Evolutionary conservation across 495 filamentous ascomycete genomes (phyloP).

Genomic region (Mytilinidion resinicola): DNA sequence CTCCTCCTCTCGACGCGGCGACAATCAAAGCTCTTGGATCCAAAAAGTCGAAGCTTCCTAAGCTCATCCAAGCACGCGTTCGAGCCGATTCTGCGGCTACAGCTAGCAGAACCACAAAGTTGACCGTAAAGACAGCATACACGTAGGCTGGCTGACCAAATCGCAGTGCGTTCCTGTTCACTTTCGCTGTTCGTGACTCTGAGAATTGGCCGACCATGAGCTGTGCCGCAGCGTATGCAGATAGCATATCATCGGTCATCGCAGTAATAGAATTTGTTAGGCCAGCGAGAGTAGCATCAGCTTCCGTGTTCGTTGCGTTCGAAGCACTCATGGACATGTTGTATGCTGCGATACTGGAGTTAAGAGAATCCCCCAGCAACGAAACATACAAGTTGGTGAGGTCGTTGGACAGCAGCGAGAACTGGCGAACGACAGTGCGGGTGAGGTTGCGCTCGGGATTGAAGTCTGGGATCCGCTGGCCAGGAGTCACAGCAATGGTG

Average conservation of each 20-base stretch:
- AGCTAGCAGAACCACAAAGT: slow-evolving; percentile 11
- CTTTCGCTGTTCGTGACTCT: slow-evolving; percentile 1
- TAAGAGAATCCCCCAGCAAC: slow-evolving; percentile 32
- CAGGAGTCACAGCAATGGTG: slow-evolving; percentile 31
- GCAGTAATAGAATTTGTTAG: slow-evolving; percentile 33
- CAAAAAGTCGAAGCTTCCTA: slow-evolving; percentile 18
- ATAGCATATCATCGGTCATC: slow-evolving; percentile 35
- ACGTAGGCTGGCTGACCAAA: slow-evolving; percentile 33
- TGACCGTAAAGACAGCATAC: slow-evolving; percentile 28
- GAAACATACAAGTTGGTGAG: slow-evolving; percentile 35
- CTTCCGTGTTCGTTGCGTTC: slow-evolving; percentile 7
- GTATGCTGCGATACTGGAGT: slow-evolving; percentile 31
- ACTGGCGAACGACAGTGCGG: slow-evolving; percentile 26
- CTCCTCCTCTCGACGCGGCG: slow-evolving; percentile 8
- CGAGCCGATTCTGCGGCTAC: slow-evolving; percentile 11
- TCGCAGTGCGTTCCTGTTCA: slow-evolving; percentile 21
- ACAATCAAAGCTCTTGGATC: slow-evolving; percentile 21
- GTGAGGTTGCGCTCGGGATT: slow-evolving; percentile 32
- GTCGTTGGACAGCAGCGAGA: slow-evolving; percentile 30
- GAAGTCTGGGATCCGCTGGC: slow-evolving; percentile 19
- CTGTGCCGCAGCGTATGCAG: slow-evolving; percentile 33
- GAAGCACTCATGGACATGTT: slow-evolving; percentile 11
- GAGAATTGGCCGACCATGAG: slow-evolving; percentile 30
- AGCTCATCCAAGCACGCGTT: slow-evolving; percentile 11
- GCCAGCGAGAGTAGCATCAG: slow-evolving; percentile 29